Evolutionary conservation across 306 rosid genomes (phyloP), one percentile per base, ranked within the genome.

Genomic region (Sechiopsis laciniata): DNA sequence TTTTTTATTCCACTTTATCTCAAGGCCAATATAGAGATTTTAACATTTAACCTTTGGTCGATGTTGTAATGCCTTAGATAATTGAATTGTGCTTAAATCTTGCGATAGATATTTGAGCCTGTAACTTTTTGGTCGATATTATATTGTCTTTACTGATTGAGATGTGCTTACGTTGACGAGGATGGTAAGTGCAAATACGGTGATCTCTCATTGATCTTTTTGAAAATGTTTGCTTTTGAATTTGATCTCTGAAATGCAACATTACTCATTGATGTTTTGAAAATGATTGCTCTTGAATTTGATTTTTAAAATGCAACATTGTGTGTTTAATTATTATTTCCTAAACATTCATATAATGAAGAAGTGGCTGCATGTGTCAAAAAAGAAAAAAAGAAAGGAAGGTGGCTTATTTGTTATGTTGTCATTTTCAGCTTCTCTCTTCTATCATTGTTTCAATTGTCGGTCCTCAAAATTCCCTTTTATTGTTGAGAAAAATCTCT

Each of bases 371-470:
- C 29, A 26, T 26, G 29, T 26, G 29, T 37, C 4, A 4, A 2
- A 56, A 56, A n/a, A 5, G 1, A 10, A 56, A 20, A 20, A 8
- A 55, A 37, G 4, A 3, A 55, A 19, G 7, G 3, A 8, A 64
- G 14, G 16, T 64, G 52, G 71, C 71, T 37, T 3, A 29, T 40
- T 65, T 65, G 29, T 65, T 65, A 40, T 40, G 16, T 17, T 37
- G 71, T 65, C 71, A 65, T 37, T 65, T 17, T 65, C 71, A 10
- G 9, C 37, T 26, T 65, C 54, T 40, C 24, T 65, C 71, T 40
- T 65, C 54, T 40, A 65, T 65, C 53, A 65, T 65, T 42, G 54
- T 42, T 54, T 17, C 10, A 17, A 42, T 17, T 42, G 71, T 65
- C 54, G 71, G 71, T 19, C 61, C 71, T 64, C 35, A 11, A 65